Evolutionary conservation across 306 rosid genomes (phyloP).

Genomic region (Quercus gilva): DNA sequence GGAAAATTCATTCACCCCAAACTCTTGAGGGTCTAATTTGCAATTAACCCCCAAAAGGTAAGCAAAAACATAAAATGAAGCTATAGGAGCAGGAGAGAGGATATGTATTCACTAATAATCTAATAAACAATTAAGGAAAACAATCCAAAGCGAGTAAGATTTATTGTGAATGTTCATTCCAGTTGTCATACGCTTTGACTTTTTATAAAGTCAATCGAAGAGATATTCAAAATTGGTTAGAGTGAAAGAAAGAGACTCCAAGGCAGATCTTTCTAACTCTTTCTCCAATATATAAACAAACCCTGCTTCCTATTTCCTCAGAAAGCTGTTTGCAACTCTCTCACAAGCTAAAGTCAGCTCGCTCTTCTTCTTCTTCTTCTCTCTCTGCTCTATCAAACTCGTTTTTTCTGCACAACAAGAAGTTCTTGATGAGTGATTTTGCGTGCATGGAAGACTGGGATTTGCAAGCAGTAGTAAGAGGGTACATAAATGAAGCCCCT

Average conservation of each 20-base stretch:
- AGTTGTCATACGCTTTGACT: slow-evolving; percentile 42
- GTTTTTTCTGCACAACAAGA: background rate
- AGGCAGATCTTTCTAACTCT: background rate
- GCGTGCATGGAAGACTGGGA: slow-evolving; percentile 70
- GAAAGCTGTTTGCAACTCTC: slow-evolving; percentile 23
- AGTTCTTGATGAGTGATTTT: slow-evolving; percentile 25
- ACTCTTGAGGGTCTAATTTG: fast-evolving
- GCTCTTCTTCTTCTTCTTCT: background rate
- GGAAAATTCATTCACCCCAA: fast-evolving
- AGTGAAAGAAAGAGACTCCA: slow-evolving; percentile 2
- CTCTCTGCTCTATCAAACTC: background rate
- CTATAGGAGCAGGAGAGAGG: too few species aligned
- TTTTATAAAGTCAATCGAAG: slow-evolving; percentile 50
- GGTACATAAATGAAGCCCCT: slow-evolving; percentile 32
- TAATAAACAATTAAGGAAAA: background rate
- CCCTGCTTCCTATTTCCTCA: slow-evolving; percentile 25
- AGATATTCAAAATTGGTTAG: slow-evolving; percentile 7
- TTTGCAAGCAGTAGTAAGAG: slow-evolving; percentile 79
- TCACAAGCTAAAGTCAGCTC: slow-evolving; percentile 17
- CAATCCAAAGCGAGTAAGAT: slow-evolving; percentile 15
- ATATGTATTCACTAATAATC: too few species aligned
- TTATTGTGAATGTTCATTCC: slow-evolving; percentile 13
- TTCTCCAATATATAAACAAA: slow-evolving; percentile 22
- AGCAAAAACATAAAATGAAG: too few species aligned
- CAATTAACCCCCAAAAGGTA: too few species aligned